Evolutionary conservation across 2,329 filamentous ascomycete genomes (phyloP).

Genomic region (Penicillium thymicola): DNA sequence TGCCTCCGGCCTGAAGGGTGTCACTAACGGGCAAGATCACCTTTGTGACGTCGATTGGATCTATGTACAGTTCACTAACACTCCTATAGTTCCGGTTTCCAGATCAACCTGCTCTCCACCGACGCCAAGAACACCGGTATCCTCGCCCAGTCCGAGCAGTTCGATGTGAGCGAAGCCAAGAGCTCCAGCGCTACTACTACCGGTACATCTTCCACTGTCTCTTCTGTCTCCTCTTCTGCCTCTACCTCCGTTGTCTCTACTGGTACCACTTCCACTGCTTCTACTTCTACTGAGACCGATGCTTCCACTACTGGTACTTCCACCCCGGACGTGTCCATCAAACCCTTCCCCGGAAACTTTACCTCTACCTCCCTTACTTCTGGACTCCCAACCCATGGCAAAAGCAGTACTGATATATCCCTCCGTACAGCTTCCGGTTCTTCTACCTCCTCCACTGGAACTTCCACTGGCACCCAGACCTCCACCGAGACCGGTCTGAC

Average conservation of each 20-base stretch:
- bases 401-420: conserved; percentile 1
- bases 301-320: conserved; percentile 11
- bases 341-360: background rate
- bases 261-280: conserved; percentile 7
- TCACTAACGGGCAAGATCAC: conserved; percentile 22
- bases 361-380: background rate
- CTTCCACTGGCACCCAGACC: conserved; percentile 10
- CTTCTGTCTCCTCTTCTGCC: conserved; percentile 9
- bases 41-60: too few relatives aligned
- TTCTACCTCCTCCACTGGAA: conserved; percentile 4
- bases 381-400: background rate
- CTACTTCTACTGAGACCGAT: conserved; percentile 10
- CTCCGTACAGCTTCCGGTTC: conserved; percentile 8
- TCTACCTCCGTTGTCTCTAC: conserved; percentile 11
- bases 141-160: conserved; percentile 41
- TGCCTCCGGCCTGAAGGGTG: conserved; percentile 28
- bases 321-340: background rate
- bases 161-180: conserved; percentile 27
- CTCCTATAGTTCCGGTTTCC: conserved; percentile 34
- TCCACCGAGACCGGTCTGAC: conserved; percentile 6
- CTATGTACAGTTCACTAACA: background rate
- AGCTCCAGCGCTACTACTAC: conserved; percentile 19
- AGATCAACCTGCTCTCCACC: conserved; percentile 41
- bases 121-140: conserved; percentile 37
- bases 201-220: conserved; percentile 11